A percentile compares a stretch with the other conserved stretches of the same genome.
These are phyloP conservation scores for Erysimum cheiri DNA, from an alignment of 441 rosid genomes.

Conservation along the genomic window DNA sequence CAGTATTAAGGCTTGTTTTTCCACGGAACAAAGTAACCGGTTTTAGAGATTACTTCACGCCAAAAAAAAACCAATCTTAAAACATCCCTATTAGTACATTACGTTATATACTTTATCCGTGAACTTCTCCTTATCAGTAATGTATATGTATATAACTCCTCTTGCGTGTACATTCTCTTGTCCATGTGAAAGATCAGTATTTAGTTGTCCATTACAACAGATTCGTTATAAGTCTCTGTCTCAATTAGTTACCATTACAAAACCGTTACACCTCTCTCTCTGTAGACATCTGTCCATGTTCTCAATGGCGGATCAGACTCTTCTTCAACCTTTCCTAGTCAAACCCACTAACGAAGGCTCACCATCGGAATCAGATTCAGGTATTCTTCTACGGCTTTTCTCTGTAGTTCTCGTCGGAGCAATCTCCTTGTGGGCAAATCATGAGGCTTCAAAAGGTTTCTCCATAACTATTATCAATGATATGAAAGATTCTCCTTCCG, in stretches of 20 bases:
- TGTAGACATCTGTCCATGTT: slow-evolving; percentile 7
- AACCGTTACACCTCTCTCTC: slow-evolving; percentile 30
- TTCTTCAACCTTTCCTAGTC: slow-evolving; percentile 49
- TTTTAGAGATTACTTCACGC: slow-evolving; percentile 39
- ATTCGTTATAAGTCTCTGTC: slow-evolving; percentile 30
- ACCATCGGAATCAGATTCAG: slow-evolving; percentile 26
- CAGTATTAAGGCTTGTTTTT: slow-evolving; percentile 40
- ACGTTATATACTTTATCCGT: not conserved
- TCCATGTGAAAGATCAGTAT: slow-evolving; percentile 41
- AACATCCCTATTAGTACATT: slow-evolving; percentile 24
- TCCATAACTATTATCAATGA: slow-evolving; percentile 52
- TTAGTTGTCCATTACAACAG: slow-evolving; percentile 27
- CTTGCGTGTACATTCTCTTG: slow-evolving; percentile 37
- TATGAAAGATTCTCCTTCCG: slow-evolving; percentile 41
- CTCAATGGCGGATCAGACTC: slow-evolving; percentile 49
- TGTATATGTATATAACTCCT: slow-evolving; percentile 33
- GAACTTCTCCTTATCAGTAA: slow-evolving; percentile 26
- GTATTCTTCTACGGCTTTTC: slow-evolving; percentile 48
- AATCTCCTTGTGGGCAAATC: slow-evolving; percentile 65
- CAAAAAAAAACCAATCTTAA: not conserved
- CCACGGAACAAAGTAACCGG: slow-evolving; percentile 52
- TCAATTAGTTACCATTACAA: slow-evolving; percentile 28
- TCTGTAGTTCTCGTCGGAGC: slow-evolving; percentile 47
- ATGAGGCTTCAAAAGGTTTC: slow-evolving; percentile 67
- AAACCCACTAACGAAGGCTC: slow-evolving; percentile 16